A percentile compares a stretch with the other conserved stretches of the same genome.
phyloP scores from a whole-genome alignment of 768 basidiomycete species.

The Candolleomyces efflorescens region DNA sequence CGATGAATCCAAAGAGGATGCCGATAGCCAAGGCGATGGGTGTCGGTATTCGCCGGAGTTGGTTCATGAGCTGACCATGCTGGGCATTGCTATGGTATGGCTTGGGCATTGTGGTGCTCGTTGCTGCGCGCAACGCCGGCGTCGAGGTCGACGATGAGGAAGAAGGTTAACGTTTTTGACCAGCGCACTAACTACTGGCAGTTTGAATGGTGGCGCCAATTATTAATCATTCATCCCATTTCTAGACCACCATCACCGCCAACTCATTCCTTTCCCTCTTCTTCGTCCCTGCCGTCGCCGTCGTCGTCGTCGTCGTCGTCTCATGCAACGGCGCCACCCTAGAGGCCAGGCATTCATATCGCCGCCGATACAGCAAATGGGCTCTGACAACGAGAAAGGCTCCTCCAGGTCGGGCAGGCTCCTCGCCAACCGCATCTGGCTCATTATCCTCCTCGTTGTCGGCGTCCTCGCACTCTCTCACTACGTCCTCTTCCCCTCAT shows the following conservation, averaged over 20 bases:
- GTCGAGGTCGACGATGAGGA: not conserved
- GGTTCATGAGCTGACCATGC: slow-evolving; percentile 10
- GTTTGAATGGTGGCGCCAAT: slow-evolving; percentile 6
- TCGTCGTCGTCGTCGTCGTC: slow-evolving; percentile 2
- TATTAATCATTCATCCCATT: not conserved
- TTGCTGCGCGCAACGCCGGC: not conserved
- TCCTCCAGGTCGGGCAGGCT: slow-evolving; percentile 52
- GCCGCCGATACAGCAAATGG: slow-evolving; percentile 44
- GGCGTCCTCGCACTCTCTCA: slow-evolving; percentile 54
- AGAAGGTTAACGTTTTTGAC: not conserved
- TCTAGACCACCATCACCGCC: slow-evolving; percentile 11
- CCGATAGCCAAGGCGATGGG: slow-evolving; percentile 57
- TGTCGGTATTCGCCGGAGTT: slow-evolving; percentile 47
- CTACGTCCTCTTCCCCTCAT: slow-evolving; percentile 38
- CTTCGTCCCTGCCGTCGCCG: slow-evolving; percentile 12
- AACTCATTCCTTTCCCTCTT: slow-evolving; percentile 9
- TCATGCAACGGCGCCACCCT: slow-evolving; percentile 59
- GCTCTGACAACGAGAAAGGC: slow-evolving; percentile 44
- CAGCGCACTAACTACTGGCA: no score
- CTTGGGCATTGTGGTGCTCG: not conserved
- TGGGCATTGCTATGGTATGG: not conserved
- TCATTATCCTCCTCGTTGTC: slow-evolving; percentile 51
- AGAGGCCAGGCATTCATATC: slow-evolving; percentile 53
- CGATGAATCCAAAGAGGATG: slow-evolving; percentile 53
- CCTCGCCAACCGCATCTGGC: slow-evolving; percentile 67